Evolutionary conservation across 208 protist species (phyloP).

Genomic region (Trypanosoma mega): DNA sequence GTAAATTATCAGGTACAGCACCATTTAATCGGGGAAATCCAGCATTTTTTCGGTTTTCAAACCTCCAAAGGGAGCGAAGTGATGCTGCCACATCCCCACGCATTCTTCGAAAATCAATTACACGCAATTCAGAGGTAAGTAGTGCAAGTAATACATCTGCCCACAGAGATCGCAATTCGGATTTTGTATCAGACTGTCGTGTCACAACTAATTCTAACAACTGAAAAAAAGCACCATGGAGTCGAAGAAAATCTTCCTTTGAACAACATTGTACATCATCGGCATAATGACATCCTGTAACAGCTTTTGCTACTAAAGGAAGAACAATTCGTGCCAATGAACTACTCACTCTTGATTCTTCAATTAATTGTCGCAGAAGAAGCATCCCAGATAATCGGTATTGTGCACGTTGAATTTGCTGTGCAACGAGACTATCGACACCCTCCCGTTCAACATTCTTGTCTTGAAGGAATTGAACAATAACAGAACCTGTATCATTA

Average conservation of each 20-base stretch:
- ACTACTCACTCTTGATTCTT: constrained; percentile 59
- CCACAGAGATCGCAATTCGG: constrained; percentile 38
- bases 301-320: constrained; percentile 69
- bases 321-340: constrained; percentile 58
- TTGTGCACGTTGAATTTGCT: constrained; percentile 59
- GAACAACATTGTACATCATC: constrained; percentile 82
- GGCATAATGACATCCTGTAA: constrained; percentile 87
- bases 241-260: constrained; percentile 64
- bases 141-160: constrained; percentile 54
- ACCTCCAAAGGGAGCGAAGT: constrained; percentile 31
- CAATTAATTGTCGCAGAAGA: constrained; percentile 69
- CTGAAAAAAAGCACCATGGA: constrained; percentile 82
- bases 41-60: constrained; percentile 24
- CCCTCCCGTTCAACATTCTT: constrained; percentile 48
- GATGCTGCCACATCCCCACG: constrained; percentile 26
- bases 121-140: constrained; percentile 53
- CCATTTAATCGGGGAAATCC: constrained; percentile 52
- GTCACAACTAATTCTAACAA: constrained; percentile 55
- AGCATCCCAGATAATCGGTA: constrained; percentile 76
- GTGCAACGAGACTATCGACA: constrained; percentile 49
- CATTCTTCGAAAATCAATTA: constrained; percentile 62
- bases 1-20: constrained; percentile 39
- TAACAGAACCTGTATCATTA: constrained; percentile 33
- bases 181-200: constrained; percentile 19
- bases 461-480: constrained; percentile 71